These are phyloP conservation scores for Suaeda aralocaspica DNA, from an alignment of 148 eudicot species.

Conservation along the genomic window DNA sequence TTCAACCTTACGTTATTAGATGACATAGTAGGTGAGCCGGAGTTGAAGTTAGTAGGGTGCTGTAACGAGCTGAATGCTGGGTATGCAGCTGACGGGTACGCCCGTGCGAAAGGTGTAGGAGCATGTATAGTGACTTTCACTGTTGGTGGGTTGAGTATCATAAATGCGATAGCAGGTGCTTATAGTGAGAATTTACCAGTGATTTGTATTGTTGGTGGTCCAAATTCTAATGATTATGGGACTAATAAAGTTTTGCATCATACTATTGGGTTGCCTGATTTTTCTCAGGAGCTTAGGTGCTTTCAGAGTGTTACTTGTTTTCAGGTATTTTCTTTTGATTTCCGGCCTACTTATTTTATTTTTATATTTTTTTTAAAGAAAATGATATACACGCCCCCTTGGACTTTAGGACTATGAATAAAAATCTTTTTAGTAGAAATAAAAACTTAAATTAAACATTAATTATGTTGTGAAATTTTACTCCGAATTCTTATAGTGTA, in stretches of 20 bases:
- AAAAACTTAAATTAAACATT: no score
- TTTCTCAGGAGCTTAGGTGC: conserved; percentile 67
- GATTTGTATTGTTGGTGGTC: conserved; percentile 78
- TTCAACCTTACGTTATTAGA: conserved; percentile 67
- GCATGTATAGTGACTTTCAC: conserved; percentile 82
- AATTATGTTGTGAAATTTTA: no score
- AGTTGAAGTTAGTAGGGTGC: conserved; percentile 60
- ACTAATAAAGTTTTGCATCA: conserved; percentile 63
- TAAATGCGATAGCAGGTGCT: conserved; percentile 78
- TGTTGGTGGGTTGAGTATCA: conserved; percentile 67
- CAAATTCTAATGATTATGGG: conserved; percentile 81
- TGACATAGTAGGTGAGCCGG: conserved; percentile 57
- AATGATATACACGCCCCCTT: no score
- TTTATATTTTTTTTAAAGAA: no score
- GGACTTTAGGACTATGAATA: no score
- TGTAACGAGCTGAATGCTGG: conserved; percentile 90
- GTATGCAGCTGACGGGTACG: conserved; percentile 86
- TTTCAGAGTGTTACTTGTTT: conserved; percentile 66
- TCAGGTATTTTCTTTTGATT: conserved; percentile 35
- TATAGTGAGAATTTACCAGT: conserved; percentile 78
- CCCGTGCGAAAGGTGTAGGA: conserved; percentile 73
- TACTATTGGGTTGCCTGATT: conserved; percentile 71
- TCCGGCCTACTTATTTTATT: neutral
- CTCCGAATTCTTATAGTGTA: no score
- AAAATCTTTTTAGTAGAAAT: no score